Percentiles rank a stretch among this genome's conserved stretches.
These are phyloP conservation scores for Cyberlindnera samutprakarnensis DNA, from an alignment of 805 yeast species.

Conservation along the genomic window DNA sequence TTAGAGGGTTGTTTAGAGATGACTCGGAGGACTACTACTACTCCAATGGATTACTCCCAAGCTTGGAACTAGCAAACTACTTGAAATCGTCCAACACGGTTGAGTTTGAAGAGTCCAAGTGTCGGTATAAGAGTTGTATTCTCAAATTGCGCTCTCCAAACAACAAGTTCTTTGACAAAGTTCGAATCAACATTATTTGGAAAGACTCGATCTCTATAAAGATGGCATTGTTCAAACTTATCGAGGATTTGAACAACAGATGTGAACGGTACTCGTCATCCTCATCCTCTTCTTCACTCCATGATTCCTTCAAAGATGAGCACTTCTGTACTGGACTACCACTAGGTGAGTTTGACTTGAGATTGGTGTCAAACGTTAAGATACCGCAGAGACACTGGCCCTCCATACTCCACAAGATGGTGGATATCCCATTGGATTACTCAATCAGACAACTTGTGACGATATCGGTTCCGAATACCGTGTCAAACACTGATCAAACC, in stretches of 20 bases:
- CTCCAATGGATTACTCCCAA: constrained; percentile 1
- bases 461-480: neutral
- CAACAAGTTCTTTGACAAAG: constrained; percentile 1
- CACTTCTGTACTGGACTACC: constrained; percentile 1
- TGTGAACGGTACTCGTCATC: too few species aligned
- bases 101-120: neutral
- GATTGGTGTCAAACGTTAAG: neutral
- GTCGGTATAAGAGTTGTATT: neutral
- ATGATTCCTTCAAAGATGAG: neutral
- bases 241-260: neutral
- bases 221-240: neutral
- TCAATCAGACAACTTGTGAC: neutral
- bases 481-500: neutral
- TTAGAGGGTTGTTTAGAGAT: neutral
- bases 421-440: neutral
- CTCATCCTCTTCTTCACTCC: too few species aligned
- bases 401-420: neutral
- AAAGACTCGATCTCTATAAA: neutral
- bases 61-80: neutral
- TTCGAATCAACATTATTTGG: constrained; percentile 1
- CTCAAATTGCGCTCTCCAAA: neutral
- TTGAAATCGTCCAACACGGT: neutral
- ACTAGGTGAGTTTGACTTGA: neutral
- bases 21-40: constrained; percentile 2
- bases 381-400: neutral